Conservation (phyloP, 2,329 filamentous ascomycete species). For the Arachnomyces sp. region DNA sequence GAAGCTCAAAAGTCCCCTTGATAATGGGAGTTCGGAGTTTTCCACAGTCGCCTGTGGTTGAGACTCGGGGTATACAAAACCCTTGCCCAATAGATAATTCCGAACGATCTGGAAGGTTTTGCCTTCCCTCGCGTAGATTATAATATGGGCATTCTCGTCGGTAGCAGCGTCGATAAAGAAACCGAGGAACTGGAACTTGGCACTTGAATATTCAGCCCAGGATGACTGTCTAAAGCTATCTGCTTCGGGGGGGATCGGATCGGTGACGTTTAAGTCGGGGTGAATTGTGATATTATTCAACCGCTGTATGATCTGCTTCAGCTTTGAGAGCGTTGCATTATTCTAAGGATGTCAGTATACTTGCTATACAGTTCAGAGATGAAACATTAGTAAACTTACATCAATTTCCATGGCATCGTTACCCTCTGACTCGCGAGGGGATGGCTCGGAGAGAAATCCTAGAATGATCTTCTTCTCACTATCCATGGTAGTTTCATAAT, state of each 20-base stretch:
- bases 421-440: neutral
- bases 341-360: constrained; percentile 18
- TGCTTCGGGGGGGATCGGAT: constrained; percentile 25
- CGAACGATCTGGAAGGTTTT: constrained; percentile 32
- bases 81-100: constrained; percentile 35
- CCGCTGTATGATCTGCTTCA: constrained; percentile 27
- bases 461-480: constrained; percentile 22
- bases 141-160: constrained; percentile 29
- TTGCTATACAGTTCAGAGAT: neutral
- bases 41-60: constrained; percentile 20
- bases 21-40: constrained; percentile 30
- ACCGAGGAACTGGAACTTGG: constrained; percentile 39
- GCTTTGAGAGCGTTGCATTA: constrained; percentile 20
- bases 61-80: constrained; percentile 19
- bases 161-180: constrained; percentile 32
- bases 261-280: constrained; percentile 36
- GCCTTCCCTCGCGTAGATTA: constrained; percentile 30
- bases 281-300: constrained; percentile 37
- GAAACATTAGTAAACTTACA: constrained; percentile 15
- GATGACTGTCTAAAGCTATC: constrained; percentile 31
- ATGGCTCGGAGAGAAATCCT: constrained; percentile 19
- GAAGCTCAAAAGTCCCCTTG: constrained; percentile 27
- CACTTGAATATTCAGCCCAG: constrained; percentile 40
- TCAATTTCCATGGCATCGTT: constrained; percentile 12
- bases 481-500: constrained; percentile 29